These are phyloP conservation scores for Penicillium corylophilum DNA, from an alignment of 2,329 filamentous ascomycete genomes.

Conservation along the genomic window DNA sequence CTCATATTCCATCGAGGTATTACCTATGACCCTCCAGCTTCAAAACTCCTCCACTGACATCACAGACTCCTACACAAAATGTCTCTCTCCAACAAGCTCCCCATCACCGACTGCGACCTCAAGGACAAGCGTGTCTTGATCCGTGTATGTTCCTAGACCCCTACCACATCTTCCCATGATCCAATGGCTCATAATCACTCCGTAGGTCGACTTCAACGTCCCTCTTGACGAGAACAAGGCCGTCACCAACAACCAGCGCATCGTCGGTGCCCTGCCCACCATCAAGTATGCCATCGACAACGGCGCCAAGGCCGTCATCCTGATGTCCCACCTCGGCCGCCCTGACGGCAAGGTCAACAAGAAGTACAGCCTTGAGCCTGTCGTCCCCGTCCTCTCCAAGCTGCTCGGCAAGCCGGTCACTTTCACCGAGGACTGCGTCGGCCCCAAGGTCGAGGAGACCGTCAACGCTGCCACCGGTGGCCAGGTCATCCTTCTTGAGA, in stretches of 20 bases:
- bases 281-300: constrained; percentile 92
- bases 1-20: constrained; percentile 15
- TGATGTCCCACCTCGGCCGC: constrained; percentile 98
- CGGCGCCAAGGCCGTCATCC: constrained; percentile 85
- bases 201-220: constrained; percentile 98
- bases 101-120: constrained; percentile 92
- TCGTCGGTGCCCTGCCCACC: constrained; percentile 89
- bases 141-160: constrained; percentile 63
- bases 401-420: constrained; percentile 79
- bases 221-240: constrained; percentile 91
- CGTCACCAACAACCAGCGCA: constrained; percentile 97
- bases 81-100: constrained; percentile 98
- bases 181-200: constrained; percentile 10
- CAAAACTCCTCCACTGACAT: constrained; percentile 4
- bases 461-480: constrained; percentile 81
- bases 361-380: constrained; percentile 94
- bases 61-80: constrained; percentile 51
- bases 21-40: background rate
- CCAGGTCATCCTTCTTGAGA: constrained; percentile 88
- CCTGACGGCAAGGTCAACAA: constrained; percentile 84
- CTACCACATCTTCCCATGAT: constrained; percentile 18
- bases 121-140: constrained; percentile 98
- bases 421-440: constrained; percentile 88
- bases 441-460: constrained; percentile 81
- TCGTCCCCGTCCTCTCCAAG: constrained; percentile 89